Percentiles rank a stretch among this genome's conserved stretches.
phyloP scores from a whole-genome alignment of 2,329 filamentous ascomycete species.

The Xylariaceae sp. region DNA sequence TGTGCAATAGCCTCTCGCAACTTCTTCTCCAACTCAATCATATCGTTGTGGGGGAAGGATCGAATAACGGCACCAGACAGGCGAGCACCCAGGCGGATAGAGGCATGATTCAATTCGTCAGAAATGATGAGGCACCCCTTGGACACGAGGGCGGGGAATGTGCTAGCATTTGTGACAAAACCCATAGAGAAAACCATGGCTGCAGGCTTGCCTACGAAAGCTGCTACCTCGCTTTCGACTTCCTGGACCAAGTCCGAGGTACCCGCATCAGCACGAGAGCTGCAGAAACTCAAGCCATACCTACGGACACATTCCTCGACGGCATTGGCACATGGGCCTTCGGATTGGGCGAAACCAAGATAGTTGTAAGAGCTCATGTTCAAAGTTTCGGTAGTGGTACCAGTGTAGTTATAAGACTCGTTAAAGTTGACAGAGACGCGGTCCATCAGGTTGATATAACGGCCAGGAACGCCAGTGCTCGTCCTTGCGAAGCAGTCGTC shows the following conservation, averaged over 20 bases:
- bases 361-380: conserved; percentile 99
- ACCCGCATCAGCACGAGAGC: conserved; percentile 77
- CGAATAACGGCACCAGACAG: conserved; percentile 91
- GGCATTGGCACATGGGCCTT: conserved; percentile 91
- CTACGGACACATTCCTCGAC: conserved; percentile 81
- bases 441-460: conserved; percentile 89
- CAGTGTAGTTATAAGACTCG: conserved; percentile 80
- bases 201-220: conserved; percentile 89
- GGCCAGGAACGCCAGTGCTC: conserved; percentile 87
- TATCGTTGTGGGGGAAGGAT: conserved; percentile 98
- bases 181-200: conserved; percentile 99
- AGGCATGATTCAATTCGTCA: conserved; percentile 96
- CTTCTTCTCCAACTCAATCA: conserved; percentile 77
- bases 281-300: conserved; percentile 79
- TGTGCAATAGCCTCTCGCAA: conserved; percentile 92
- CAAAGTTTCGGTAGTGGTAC: conserved; percentile 87
- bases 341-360: conserved; percentile 94
- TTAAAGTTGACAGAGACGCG: conserved; percentile 91
- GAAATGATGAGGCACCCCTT: conserved; percentile 95
- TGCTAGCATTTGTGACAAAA: conserved; percentile 89
- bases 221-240: conserved; percentile 83
- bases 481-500: conserved; percentile 96
- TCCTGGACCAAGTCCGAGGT: conserved; percentile 84
- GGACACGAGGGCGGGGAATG: conserved; percentile 86
- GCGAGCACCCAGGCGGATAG: conserved; percentile 91